Evolutionary conservation across 192 early-diverging fungal genomes (phyloP), one percentile per base, ranked within the genome.

Genomic region (Coemansia sp.): DNA sequence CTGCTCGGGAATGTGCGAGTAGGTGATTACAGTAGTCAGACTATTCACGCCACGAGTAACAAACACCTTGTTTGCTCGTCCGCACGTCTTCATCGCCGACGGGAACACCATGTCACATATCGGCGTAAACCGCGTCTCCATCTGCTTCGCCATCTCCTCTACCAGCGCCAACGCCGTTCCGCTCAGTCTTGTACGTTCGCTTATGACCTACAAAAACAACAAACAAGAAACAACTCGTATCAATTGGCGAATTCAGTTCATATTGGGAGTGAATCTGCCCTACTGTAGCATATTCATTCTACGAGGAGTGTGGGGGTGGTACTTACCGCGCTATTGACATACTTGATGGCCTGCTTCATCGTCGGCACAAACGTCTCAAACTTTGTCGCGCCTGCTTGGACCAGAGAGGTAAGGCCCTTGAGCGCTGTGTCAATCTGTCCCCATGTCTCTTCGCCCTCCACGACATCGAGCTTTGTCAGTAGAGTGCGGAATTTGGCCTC

Each of bases 41-140:
- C 90, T 88, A 65, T 86, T 85, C 34, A 87, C 70, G 6, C 88
- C 89, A 47, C 89, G 86, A 4, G 78, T 82, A 38, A 91, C 87
- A 80, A 90, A 88, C 31, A 94, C 88, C 69, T 91, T 91, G 83
- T 93, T 94, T n/a, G 91, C 87, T 18, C 91, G 89, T 11, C 81
- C 85, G 71, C 89, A 91, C 20, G 91, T 84, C 52, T 87, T 88
- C 62, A 95, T 68, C 0, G 91, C 70, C 0, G 90, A 63, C 2
- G 87, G 85, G 9, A 90, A 79, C 59, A 94, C 84, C 51, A 87
- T 46, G 33, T 95, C 94, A 18, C 78, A 63, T 6, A 92, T 70
- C 7, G 76, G 63, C 41, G 89, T 86, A 75, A 92, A 92, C 29
- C 88, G 85, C 36, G 85, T 84, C 46, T 89, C 85, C 73, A 92